Conservation (phyloP, 345 rosid genomes). For the Populus ilicifolia region DNA sequence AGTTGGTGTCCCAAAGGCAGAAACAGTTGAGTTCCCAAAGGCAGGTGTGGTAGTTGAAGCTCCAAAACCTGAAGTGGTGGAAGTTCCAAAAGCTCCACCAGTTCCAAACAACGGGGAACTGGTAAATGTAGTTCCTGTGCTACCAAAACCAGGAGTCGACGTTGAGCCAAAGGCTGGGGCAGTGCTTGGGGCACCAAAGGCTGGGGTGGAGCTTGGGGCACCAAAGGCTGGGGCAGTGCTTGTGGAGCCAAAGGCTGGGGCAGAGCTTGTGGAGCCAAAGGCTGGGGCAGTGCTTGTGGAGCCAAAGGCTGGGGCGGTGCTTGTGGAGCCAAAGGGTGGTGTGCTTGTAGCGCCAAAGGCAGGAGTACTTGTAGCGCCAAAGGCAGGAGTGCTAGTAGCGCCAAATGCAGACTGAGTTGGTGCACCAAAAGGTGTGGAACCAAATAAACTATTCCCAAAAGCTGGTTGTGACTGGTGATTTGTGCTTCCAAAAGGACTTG, state of each 20-base stretch:
- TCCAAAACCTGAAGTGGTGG: conserved; percentile 25
- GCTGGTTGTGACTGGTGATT: conserved; percentile 70
- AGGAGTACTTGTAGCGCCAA: conserved; percentile 31
- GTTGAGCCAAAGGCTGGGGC: conserved; percentile 48
- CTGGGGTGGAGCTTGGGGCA: conserved; percentile 33
- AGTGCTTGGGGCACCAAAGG: conserved; percentile 44
- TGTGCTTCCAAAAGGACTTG: conserved; percentile 62
- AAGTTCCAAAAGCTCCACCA: conserved; percentile 41
- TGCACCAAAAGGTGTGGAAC: conserved; percentile 67
- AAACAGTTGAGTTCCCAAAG: conserved; percentile 51
- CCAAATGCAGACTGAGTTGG: conserved; percentile 45
- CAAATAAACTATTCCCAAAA: conserved; percentile 61
- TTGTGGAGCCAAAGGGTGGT: conserved; percentile 49
- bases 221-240: conserved; percentile 52
- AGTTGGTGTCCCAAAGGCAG: conserved; percentile 46
- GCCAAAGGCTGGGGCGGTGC: conserved; percentile 46
- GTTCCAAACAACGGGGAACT: conserved; percentile 14
- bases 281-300: conserved; percentile 34
- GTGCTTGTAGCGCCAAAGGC: conserved; percentile 47
- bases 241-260: conserved; percentile 45
- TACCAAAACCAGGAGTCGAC: conserved; percentile 35
- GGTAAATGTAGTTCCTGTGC: conserved; percentile 44
- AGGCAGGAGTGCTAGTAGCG: conserved; percentile 13
- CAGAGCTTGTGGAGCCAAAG: conserved; percentile 45
- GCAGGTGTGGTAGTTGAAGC: conserved; percentile 32